Base-by-base conservation (phyloP, 2,329 filamentous ascomycete species). In the Tolypocladium cylindrosporum region DNA sequence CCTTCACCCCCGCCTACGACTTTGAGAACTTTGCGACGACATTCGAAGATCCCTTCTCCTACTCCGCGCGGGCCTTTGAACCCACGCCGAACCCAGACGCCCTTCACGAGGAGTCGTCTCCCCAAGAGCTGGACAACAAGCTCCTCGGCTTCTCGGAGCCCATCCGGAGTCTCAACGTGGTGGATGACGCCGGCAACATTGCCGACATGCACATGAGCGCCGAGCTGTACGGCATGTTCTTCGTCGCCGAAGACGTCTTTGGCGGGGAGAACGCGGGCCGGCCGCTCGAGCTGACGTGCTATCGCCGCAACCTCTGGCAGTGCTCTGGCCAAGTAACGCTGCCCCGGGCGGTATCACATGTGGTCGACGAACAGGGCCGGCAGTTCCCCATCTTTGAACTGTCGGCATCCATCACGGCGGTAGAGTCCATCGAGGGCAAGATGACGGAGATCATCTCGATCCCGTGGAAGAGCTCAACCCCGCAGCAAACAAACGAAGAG, bases 381-480 rank as follows among this genome's bases (percentile, higher is more conserved):
- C 87, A 90, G 55, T 82, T 90, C 27, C 87, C 90, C 45, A 83
- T 94, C 4, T 85, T 89, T 51, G 84, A 96, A 60, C 73, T 96
- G 61, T 88, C 90, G 60, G 85, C 94, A 27, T 87, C 88, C 41
- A 91, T 97, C 56, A 89, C 89, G 1, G 92, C 91, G 1, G 84
- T 89, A 4, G 93, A 97, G 72, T 96, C 91, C 6, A 95, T 97
- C 55, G 93, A 97, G 69, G 90, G 90, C 54, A 96, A 96, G 68
- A 67, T 85, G 0, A 93, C 95, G 7, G 95, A 97, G 74, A 96
- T 97, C 61, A 97, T 97, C 59, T 94, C 89, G 0, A 94, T 97
- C 54, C 93, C 93, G 0, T 97, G 93, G 92, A 97, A 97, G 76
- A 95, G 78, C 81, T 67, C 87, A 76, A 67, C 86, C 74, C 65